Base-by-base conservation (phyloP, 2,329 filamentous ascomycete genomes). In the Aspergillus hortae region DNA sequence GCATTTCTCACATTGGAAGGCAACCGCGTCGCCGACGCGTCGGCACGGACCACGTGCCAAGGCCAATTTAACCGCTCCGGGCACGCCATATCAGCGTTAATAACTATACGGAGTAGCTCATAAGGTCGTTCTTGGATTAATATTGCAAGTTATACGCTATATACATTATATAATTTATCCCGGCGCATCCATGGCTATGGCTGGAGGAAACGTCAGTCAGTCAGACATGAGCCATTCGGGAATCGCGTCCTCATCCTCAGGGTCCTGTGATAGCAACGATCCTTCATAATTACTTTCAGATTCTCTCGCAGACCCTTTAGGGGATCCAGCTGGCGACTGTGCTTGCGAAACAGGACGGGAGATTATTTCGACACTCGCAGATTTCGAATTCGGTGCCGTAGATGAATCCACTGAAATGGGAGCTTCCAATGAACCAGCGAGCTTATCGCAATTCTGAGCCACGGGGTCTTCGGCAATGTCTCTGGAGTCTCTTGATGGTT, bases 161-260 rank as follows among this genome's bases (percentile, higher is more conserved):
- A 10, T 27, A 49, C 27, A 15, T 9, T 30, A 38, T 15, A 14
- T 21, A 25, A 21, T 17, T 14, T 42, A 14, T 3, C 14, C 15
- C 23, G 6, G 23, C 36, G 9, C 17, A n/a, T 12, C 4, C 6
- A 35, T 23, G 43, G 19, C 10, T 4, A 11, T 3, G 7, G 6
- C 27, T 21, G 21, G 19, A 30, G 14, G 6, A 27, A 40, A 32
- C 10, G 27, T 51, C 57, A 67, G 27, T 51, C 57, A 67, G 59
- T 70, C 67, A 48, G 61, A 74, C 56, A 78, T 67, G 44, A 86
- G 65, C 83, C 83, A 86, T 41, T 86, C 82, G 3, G 83, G 83
- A 56, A 86, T 82, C 2, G 82, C 82, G 63, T 86, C 83, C 46
- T 85, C 81, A 58, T 86, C 83, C 30, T 86, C 83, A 0, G 83